Percentiles rank a stretch among this genome's conserved stretches.
Conservation (phyloP, 2,329 filamentous ascomycete genomes). For the Orbilia ellipsospora region DNA sequence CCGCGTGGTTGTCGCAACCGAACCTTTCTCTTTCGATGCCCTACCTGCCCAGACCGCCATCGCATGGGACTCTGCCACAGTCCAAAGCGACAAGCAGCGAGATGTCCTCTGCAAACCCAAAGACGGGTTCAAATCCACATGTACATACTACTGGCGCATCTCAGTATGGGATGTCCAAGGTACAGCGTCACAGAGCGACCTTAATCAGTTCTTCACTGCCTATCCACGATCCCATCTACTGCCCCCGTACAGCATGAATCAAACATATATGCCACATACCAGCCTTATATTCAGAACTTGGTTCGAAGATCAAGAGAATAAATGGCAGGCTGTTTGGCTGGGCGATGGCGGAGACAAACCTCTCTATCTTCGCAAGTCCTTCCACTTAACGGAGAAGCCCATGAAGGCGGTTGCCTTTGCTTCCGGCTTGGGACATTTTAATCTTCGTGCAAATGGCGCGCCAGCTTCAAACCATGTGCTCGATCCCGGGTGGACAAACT, state of each 20-base stretch:
- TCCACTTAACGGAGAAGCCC: no score
- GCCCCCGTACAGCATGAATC: constrained; percentile 64
- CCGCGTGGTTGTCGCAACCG: constrained; percentile 56
- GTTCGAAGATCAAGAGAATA: constrained; percentile 61
- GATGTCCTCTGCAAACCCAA: constrained; percentile 60
- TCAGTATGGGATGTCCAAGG: constrained; percentile 62
- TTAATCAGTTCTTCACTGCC: constrained; percentile 63
- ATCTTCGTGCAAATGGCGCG: constrained; percentile 62
- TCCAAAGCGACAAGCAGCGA: constrained; percentile 58
- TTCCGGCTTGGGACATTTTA: constrained; percentile 48
- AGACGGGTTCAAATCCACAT: constrained; percentile 62
- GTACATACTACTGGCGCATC: constrained; percentile 62
- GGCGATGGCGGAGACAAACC: no score
- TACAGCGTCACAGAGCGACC: constrained; percentile 56
- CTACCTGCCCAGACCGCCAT: not conserved
- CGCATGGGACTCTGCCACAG: constrained; percentile 58
- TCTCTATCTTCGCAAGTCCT: no score
- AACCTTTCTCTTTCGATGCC: constrained; percentile 15
- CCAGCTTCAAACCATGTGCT: constrained; percentile 62
- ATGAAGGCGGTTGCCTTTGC: no score
- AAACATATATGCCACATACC: constrained; percentile 64
- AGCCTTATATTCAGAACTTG: constrained; percentile 64
- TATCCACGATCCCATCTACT: constrained; percentile 62
- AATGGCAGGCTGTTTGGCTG: no score
- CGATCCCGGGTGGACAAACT: constrained; percentile 64